Base-by-base conservation (phyloP, 2,329 filamentous ascomycete genomes). In the Colletotrichum scovillei region DNA sequence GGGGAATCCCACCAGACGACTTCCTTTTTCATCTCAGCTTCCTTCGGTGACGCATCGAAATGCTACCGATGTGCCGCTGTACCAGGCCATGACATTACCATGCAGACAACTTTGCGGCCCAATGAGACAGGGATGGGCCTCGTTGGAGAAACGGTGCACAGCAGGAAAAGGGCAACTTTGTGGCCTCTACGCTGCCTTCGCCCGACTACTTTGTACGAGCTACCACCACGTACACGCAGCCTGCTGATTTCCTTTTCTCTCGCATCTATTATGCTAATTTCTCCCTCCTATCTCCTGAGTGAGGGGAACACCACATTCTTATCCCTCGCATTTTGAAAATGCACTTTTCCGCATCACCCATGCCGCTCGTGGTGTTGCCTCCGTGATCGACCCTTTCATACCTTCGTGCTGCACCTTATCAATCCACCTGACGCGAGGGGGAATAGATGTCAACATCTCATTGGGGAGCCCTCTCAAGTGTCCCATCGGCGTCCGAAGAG, bases 41-140 rank as follows among this genome's bases (percentile, higher is more conserved):
- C 22, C 59, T 53, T 19, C 32, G 35, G 49, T 42, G 69, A 28
- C 49, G 52, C 28, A 19, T 42, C 19, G 19, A 38, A 72, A 46
- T 30, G n/a, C 26, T 7, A 26, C 57, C 42, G 12, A 32, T 14
- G 24, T 22, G 30, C 42, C 9, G 26, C 4, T 35, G 49, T 62
- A 56, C 46, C 11, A 38, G 26, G 24, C 69, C 49, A 14, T 6
- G 9, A 58, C 32, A 38, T 49, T 69, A 38, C 38, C 60, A 14
- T 63, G 22, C n/a, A 30, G 24, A 22, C 19, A 30, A 26, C 52
- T 30, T 63, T 53, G 66, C 53, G 32, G 49, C 55, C 67, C 67
- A 71, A 70, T 26, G 14, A 52, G 56, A 73, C 71, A 70, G 26
- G 55, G 55, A 49, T 70, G 67, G 70, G 60, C 70, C 52, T 49